Base-by-base conservation (phyloP, 2,329 filamentous ascomycete genomes). In the Leptographium procerum region DNA sequence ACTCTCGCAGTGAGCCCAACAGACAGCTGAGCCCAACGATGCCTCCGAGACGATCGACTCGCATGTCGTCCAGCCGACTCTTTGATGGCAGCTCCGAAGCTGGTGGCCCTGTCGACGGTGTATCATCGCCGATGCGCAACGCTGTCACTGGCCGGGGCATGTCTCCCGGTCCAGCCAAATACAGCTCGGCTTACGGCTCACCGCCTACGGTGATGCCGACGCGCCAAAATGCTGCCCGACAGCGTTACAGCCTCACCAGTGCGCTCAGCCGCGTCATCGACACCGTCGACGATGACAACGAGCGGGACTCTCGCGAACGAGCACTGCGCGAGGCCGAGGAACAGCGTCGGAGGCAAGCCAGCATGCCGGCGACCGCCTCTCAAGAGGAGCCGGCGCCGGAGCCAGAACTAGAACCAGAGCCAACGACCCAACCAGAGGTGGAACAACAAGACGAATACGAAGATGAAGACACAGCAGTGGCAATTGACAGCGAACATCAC, bases 141-240 rank as follows among this genome's bases (percentile, higher is more conserved):
- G 52, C 56, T n/a, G 57, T 58, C 7, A 50, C 48, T 7, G 59
- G 56, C 26, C 62, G 60, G 14, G 61, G 61, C 59, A 64, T 65
- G 61, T 61, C 61, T 1, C 62, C 64, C 1, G 61, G 64, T n/a
- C 64, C 64, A 13, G 61, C 64, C 55, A 63, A 62, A 56, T 65
- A 59, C 59, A 65, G 64, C 56, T 64, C 64, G 4, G 43, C 64
- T n/a, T 65, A 65, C 47, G 64, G 64, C 50, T 64, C 64, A 7
- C 64, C 64, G 22, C 61, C 63, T 1, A 60, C 62, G 3, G 57
- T 64, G 11, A 33, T 58, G 56, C 64, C 64, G 1, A 47, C 60
- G 4, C 56, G 64, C 10, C 61, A 62, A 22, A 62, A 63, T 47
- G 64, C 62, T 14, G 60, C 58, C n/a, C 60, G 61, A 45, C 63